phyloP scores from a whole-genome alignment of 805 yeast species.

The Lachancea cidri region DNA sequence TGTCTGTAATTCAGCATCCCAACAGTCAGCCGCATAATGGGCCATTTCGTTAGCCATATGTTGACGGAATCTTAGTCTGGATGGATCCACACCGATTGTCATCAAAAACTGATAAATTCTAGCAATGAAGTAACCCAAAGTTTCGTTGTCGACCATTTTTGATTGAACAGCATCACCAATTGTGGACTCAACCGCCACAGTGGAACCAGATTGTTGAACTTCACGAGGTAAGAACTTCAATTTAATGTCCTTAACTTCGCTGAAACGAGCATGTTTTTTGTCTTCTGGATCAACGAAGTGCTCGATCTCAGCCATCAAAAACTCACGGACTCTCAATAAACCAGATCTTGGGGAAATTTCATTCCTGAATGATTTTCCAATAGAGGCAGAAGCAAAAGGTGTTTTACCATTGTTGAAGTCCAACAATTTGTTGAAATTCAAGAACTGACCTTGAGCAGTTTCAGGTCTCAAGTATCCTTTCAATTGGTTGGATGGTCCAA shows the following conservation, averaged over 20 bases:
- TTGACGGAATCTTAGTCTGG: slow-evolving; percentile 91
- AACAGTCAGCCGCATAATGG: slow-evolving; percentile 98
- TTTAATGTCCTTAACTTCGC: slow-evolving; percentile 65
- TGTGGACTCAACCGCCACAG: slow-evolving; percentile 56
- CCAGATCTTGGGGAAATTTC: slow-evolving; percentile 99
- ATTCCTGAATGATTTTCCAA: slow-evolving; percentile 98
- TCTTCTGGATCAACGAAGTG: slow-evolving; percentile 93
- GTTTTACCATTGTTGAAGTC: slow-evolving; percentile 93
- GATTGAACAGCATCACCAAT: slow-evolving; percentile 86
- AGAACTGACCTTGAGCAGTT: slow-evolving; percentile 99
- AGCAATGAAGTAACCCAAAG: slow-evolving; percentile 94
- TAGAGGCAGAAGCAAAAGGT: slow-evolving; percentile 99
- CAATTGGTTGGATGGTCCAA: slow-evolving; percentile 96
- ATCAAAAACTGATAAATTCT: slow-evolving; percentile 81
- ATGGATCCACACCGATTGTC: slow-evolving; percentile 85
- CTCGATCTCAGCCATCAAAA: slow-evolving; percentile 98
- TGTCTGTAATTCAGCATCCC: slow-evolving; percentile 97
- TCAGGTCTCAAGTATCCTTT: slow-evolving; percentile 97
- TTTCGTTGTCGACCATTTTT: slow-evolving; percentile 92
- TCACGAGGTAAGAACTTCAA: slow-evolving; percentile 79
- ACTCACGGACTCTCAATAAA: slow-evolving; percentile 94
- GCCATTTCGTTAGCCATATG: slow-evolving; percentile 99
- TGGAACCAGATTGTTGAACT: slow-evolving; percentile 82
- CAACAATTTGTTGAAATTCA: slow-evolving; percentile 87
- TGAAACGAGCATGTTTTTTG: slow-evolving; percentile 77